A percentile compares a stretch with the other conserved stretches of the same genome.
These are phyloP conservation scores for Paspalum notatum DNA, from an alignment of 176 grass and related monocot species.

Conservation along the genomic window DNA sequence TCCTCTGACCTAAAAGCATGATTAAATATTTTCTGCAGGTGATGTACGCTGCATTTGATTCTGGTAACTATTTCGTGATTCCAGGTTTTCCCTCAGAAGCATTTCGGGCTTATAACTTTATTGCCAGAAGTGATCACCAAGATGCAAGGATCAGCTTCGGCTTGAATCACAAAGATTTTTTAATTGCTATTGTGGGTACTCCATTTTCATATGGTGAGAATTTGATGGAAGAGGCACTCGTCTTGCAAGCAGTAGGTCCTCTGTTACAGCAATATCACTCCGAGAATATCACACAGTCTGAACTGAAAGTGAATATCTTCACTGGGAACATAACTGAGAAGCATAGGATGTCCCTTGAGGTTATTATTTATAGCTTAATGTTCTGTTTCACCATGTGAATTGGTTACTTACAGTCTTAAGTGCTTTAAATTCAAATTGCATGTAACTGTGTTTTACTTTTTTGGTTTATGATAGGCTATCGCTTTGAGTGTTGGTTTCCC, in stretches of 20 bases:
- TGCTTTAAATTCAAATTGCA: slow-evolving; percentile 35
- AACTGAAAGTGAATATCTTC: slow-evolving; percentile 76
- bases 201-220: slow-evolving; percentile 77
- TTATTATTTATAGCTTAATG: slow-evolving; percentile 41
- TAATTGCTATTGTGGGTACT: slow-evolving; percentile 80
- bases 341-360: slow-evolving; percentile 69
- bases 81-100: slow-evolving; percentile 76
- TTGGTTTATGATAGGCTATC: slow-evolving; percentile 52
- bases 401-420: slow-evolving; percentile 2
- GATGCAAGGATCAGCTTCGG: slow-evolving; percentile 50
- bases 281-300: slow-evolving; percentile 56
- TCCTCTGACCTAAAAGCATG: slow-evolving; percentile 24
- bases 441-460: slow-evolving; percentile 38
- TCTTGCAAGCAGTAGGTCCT: slow-evolving; percentile 76
- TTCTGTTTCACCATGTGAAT: slow-evolving; percentile 20
- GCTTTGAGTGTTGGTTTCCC: slow-evolving; percentile 72
- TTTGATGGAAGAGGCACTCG: slow-evolving; percentile 80
- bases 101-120: slow-evolving; percentile 58
- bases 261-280: slow-evolving; percentile 64
- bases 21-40: slow-evolving; percentile 68
- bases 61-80: slow-evolving; percentile 92
- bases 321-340: slow-evolving; percentile 59
- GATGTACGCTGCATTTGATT: slow-evolving; percentile 96
- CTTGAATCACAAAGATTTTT: slow-evolving; percentile 67
- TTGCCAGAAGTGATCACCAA: slow-evolving; percentile 38